A percentile compares a stretch with the other conserved stretches of the same genome.
Evolutionary conservation across 2,329 filamentous ascomycete species (phyloP).

Genomic region (Arthrobotrys sphaeroides): DNA sequence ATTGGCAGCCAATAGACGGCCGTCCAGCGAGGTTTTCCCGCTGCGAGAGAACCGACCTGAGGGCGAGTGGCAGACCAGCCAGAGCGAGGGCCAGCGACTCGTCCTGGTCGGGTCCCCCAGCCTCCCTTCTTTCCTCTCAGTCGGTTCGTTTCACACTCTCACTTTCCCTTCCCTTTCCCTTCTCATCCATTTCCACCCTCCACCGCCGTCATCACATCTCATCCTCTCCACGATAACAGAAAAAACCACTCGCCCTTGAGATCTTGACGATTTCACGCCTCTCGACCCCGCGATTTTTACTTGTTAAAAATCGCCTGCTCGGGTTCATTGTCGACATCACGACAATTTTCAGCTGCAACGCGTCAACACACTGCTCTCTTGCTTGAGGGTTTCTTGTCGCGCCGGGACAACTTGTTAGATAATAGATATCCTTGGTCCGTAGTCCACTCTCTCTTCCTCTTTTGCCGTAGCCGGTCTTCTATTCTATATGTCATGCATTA

Average conservation of each 20-base stretch:
- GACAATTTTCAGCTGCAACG: conserved; percentile 25
- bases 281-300: conserved; percentile 22
- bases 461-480: conserved; percentile 1
- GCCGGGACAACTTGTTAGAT: conserved; percentile 26
- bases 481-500: neutral
- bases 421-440: conserved; percentile 39
- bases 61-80: too few relatives aligned
- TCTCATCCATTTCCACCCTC: conserved; percentile 44
- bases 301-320: conserved; percentile 32
- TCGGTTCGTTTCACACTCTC: conserved; percentile 6
- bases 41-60: too few relatives aligned
- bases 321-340: conserved; percentile 42
- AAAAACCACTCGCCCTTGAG: neutral
- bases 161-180: conserved; percentile 32
- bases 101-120: conserved; percentile 5
- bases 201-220: conserved; percentile 50
- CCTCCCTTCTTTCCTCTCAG: conserved; percentile 42
- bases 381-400: conserved; percentile 29
- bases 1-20: conserved; percentile 37
- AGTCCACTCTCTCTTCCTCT: neutral
- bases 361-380: conserved; percentile 38
- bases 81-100: neutral
- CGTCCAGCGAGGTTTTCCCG: neutral
- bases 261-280: conserved; percentile 33
- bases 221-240: conserved; percentile 25